These are phyloP conservation scores for Backusella westeae DNA, from an alignment of 192 early-diverging fungal species.

Conservation along the genomic window DNA sequence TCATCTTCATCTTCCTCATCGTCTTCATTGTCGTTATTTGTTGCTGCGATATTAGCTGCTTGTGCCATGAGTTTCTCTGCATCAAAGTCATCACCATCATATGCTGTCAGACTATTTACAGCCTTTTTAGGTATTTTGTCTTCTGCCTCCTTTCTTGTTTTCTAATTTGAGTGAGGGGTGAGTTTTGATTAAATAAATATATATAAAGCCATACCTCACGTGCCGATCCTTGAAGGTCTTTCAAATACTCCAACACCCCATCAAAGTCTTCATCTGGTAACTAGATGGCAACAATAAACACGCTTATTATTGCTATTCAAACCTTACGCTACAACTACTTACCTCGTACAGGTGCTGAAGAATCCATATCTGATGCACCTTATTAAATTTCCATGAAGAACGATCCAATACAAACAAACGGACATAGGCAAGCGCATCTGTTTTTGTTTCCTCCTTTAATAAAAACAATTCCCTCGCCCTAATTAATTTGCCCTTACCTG, in stretches of 20 bases:
- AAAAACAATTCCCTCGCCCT: neutral
- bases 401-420: constrained; percentile 23
- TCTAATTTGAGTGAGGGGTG: constrained; percentile 6
- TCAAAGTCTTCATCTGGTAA: constrained; percentile 30
- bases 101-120: constrained; percentile 12
- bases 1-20: neutral
- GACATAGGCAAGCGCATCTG: constrained; percentile 28
- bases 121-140: constrained; percentile 24
- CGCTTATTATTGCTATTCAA: neutral
- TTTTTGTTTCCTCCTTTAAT: neutral
- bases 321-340: neutral
- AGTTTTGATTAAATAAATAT: constrained; percentile 7
- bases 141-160: constrained; percentile 32
- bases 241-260: constrained; percentile 25
- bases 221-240: constrained; percentile 35
- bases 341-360: constrained; percentile 32
- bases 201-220: constrained; percentile 28
- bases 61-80: constrained; percentile 34
- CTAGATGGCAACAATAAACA: constrained; percentile 7
- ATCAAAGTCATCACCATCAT: constrained; percentile 39
- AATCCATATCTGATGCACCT: constrained; percentile 35
- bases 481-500: neutral
- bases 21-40: neutral
- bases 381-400: constrained; percentile 34
- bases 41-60: neutral